These are phyloP conservation scores for Diaporthe vaccinii DNA, from an alignment of 2,329 filamentous ascomycete species.

Conservation along the genomic window DNA sequence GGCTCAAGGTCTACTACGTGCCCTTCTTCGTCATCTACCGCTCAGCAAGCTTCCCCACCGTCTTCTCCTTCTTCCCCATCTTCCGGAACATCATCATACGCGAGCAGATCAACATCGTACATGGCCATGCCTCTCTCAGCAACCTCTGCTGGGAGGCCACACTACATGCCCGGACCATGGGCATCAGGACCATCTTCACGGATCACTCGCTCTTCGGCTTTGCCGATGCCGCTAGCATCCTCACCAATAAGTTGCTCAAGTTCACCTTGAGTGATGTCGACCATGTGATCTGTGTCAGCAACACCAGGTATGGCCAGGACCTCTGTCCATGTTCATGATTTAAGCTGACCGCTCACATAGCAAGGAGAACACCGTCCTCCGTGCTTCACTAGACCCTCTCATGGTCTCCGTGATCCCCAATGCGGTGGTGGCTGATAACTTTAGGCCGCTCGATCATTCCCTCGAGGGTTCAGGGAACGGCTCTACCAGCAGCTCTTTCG, in stretches of 20 bases:
- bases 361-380: slow-evolving; percentile 97
- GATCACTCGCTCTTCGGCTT: slow-evolving; percentile 98
- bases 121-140: slow-evolving; percentile 95
- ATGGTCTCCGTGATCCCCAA: slow-evolving; percentile 99
- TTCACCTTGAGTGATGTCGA: slow-evolving; percentile 97
- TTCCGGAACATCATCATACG: slow-evolving; percentile 96
- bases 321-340: background rate
- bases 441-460: slow-evolving; percentile 76
- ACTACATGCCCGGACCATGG: slow-evolving; percentile 95
- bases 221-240: slow-evolving; percentile 93
- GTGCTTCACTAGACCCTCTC: slow-evolving; percentile 92
- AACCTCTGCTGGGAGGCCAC: slow-evolving; percentile 96
- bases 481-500: slow-evolving; percentile 50
- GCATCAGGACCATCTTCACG: slow-evolving; percentile 93
- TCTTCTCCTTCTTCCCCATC: slow-evolving; percentile 99
- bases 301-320: slow-evolving; percentile 82
- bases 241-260: slow-evolving; percentile 97
- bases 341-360: slow-evolving; percentile 59
- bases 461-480: slow-evolving; percentile 39
- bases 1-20: slow-evolving; percentile 97
- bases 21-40: slow-evolving; percentile 97
- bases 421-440: slow-evolving; percentile 96
- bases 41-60: slow-evolving; percentile 91
- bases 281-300: slow-evolving; percentile 97
- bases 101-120: slow-evolving; percentile 96